Percentiles rank a stretch among this genome's conserved stretches.
Evolutionary conservation across 2,329 filamentous ascomycete species (phyloP).

Genomic region (Achaetomium macrosporum): DNA sequence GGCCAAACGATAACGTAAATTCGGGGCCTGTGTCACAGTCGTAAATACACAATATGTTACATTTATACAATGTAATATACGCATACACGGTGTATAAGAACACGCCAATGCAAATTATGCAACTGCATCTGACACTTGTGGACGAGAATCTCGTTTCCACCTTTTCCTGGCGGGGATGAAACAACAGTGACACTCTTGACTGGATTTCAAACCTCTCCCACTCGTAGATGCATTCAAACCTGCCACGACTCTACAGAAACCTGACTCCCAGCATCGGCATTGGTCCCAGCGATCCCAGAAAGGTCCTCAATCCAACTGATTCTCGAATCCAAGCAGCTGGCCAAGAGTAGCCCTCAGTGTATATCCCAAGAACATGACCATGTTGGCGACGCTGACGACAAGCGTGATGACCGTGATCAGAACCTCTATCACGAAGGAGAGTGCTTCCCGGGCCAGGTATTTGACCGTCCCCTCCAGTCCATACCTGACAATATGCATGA

Average conservation of each 20-base stretch:
- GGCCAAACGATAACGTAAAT: no score
- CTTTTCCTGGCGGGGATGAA: background rate
- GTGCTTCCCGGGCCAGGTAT: background rate
- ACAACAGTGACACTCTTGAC: no score
- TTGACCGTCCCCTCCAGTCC: background rate
- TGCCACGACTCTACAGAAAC: background rate
- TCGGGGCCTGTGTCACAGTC: no score
- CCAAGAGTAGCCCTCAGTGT: background rate
- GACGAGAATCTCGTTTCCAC: no score
- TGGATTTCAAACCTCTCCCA: no score
- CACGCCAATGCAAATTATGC: no score
- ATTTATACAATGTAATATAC: no score
- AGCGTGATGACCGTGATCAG: background rate
- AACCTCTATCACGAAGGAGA: slow-evolving; percentile 3
- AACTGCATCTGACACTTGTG: no score
- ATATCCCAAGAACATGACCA: background rate
- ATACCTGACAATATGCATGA: background rate
- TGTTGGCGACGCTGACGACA: background rate
- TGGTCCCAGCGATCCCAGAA: background rate
- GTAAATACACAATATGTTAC: no score
- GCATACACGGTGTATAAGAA: no score
- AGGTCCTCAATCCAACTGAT: background rate
- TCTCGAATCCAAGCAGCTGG: background rate
- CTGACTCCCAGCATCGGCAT: no score
- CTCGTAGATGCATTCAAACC: no score